Conservation (phyloP, 2,329 filamentous ascomycete genomes). For the Hypoxylon sp. region DNA sequence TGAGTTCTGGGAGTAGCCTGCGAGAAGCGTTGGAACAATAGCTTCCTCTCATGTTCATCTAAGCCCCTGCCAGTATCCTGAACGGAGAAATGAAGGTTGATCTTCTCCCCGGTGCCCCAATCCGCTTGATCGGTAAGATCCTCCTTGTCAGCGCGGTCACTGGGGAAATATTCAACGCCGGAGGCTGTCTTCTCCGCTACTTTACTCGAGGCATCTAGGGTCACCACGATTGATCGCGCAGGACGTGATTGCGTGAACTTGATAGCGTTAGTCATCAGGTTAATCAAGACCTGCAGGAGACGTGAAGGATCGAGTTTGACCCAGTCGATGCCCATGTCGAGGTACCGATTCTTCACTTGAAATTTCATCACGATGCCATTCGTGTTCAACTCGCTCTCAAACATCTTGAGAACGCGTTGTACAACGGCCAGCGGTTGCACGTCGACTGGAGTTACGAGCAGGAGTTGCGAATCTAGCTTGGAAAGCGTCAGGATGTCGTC, state of each 20-base stretch:
- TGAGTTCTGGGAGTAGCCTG: constrained; percentile 77
- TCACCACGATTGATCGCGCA: constrained; percentile 70
- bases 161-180: constrained; percentile 61
- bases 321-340: constrained; percentile 74
- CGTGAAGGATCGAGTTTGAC: constrained; percentile 80
- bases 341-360: constrained; percentile 74
- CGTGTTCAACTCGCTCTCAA: constrained; percentile 78
- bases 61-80: constrained; percentile 77
- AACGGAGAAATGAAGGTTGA: constrained; percentile 79
- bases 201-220: constrained; percentile 71
- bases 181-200: constrained; percentile 56
- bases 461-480: constrained; percentile 76
- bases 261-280: constrained; percentile 76
- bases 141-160: constrained; percentile 55
- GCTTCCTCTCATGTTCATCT: constrained; percentile 71
- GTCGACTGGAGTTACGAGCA: constrained; percentile 77
- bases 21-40: constrained; percentile 76
- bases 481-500: constrained; percentile 75
- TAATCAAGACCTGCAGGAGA: constrained; percentile 80
- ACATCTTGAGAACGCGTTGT: constrained; percentile 79
- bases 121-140: constrained; percentile 67
- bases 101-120: constrained; percentile 77
- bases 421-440: constrained; percentile 76
- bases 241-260: constrained; percentile 73
- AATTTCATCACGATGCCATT: constrained; percentile 79